Percentiles rank a stretch among this genome's conserved stretches.
phyloP scores from a whole-genome alignment of 2,329 filamentous ascomycete species.

The Cladosporium velox region DNA sequence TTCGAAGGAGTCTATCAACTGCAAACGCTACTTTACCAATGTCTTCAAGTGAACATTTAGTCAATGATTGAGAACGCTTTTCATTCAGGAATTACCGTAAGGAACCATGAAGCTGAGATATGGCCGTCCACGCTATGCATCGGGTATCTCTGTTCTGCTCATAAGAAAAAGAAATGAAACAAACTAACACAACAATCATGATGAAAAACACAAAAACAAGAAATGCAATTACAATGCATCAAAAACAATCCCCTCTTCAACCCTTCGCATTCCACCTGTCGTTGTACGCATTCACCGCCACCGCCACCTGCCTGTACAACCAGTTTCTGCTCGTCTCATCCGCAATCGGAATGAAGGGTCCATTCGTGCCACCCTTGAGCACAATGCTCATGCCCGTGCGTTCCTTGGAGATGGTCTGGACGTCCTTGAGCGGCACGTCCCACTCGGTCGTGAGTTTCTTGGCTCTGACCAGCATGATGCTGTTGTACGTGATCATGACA shows the following conservation, averaged over 20 bases:
- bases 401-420: slow-evolving; percentile 97
- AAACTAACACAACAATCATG: background rate
- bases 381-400: slow-evolving; percentile 88
- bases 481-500: slow-evolving; percentile 60
- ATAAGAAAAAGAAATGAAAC: background rate
- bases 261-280: slow-evolving; percentile 66
- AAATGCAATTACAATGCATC: slow-evolving; percentile 1
- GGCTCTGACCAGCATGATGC: slow-evolving; percentile 87
- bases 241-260: slow-evolving; percentile 19
- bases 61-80: background rate
- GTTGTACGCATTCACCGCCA: slow-evolving; percentile 69
- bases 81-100: background rate
- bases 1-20: background rate
- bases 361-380: slow-evolving; percentile 85
- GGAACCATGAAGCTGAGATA: slow-evolving; percentile 5
- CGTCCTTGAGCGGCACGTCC: slow-evolving; percentile 93
- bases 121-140: slow-evolving; percentile 15
- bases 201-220: background rate
- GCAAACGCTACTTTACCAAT: background rate
- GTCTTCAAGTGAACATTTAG: background rate
- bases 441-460: slow-evolving; percentile 86
- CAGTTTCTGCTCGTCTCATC: slow-evolving; percentile 75
- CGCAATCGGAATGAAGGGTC: slow-evolving; percentile 91
- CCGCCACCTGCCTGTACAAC: slow-evolving; percentile 66
- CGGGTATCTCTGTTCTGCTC: slow-evolving; percentile 18